A percentile compares a stretch with the other conserved stretches of the same genome.
These are phyloP conservation scores for Wickerhamomyces sydowiorum DNA, from an alignment of 805 yeast species.

Conservation along the genomic window DNA sequence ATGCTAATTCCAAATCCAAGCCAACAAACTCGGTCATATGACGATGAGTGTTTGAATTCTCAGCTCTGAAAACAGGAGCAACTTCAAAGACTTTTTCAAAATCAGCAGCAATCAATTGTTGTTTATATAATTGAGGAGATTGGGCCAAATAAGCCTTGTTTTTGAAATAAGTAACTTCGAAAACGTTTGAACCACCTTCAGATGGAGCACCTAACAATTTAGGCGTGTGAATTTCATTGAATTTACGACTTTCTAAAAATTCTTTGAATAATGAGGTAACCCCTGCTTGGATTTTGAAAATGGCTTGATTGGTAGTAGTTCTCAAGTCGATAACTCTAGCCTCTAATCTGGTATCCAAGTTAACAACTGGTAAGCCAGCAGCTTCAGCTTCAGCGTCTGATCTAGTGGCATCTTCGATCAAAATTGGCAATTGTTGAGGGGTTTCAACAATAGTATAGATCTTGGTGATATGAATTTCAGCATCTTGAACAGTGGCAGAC, in stretches of 20 bases:
- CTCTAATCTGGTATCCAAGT: conserved; percentile 93
- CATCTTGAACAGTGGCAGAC: conserved; percentile 87
- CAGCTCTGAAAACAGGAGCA: conserved; percentile 98
- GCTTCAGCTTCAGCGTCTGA: conserved; percentile 93
- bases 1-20: conserved; percentile 95
- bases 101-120: conserved; percentile 96
- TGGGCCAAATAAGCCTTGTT: conserved; percentile 92
- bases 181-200: conserved; percentile 97
- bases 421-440: conserved; percentile 87
- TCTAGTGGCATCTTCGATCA: conserved; percentile 95
- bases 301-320: conserved; percentile 96
- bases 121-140: conserved; percentile 97
- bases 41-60: conserved; percentile 97
- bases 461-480: conserved; percentile 74
- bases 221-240: conserved; percentile 94
- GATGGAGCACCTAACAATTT: conserved; percentile 92
- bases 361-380: conserved; percentile 86
- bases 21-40: conserved; percentile 99
- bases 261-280: conserved; percentile 87
- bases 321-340: conserved; percentile 94
- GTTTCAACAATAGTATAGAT: conserved; percentile 78
- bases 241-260: conserved; percentile 59
- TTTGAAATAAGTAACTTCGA: conserved; percentile 90
- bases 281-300: conserved; percentile 89
- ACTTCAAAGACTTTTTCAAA: conserved; percentile 94